Base-by-base conservation (phyloP, 257 asterid species). In the Mentha longifolia region DNA sequence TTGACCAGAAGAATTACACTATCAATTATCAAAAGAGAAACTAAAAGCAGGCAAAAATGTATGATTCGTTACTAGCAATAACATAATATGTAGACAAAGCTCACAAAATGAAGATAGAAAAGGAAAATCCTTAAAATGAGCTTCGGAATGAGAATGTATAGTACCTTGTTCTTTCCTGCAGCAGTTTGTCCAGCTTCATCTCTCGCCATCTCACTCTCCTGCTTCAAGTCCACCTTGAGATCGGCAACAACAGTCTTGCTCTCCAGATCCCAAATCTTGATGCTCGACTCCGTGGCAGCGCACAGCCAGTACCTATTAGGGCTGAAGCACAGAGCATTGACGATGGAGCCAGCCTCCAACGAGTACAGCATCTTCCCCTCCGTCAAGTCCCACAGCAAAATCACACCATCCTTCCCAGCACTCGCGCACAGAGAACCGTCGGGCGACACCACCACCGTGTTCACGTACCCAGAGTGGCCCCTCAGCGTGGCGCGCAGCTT, bases 241-340 rank as follows among this genome's bases (percentile, higher is more conserved):
- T 91, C 97, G 4, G 84, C 83, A 17, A 91, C 91, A 22, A 89
- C 78, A 47, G 78, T 84, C 89, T 89, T 89, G 77, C 96, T 91
- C 90, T 91, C 97, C 83, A 89, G 79, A 75, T 89, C 96, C 97
- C 97, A 91, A 58, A 91, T 84, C 91, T 85, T 91, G 64, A 91
- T 91, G 25, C 92, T 69, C 2, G 85, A 22, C 80, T 89, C 95
- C 0, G 97, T 89, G 0, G 97, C 97, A 2, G 97, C 96, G 37
- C 96, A 91, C 0, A 91, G 84, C 97, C 97, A 91, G 69, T 91
- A 89, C 89, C 95, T 83, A 16, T 87, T 91, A 5, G 97, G 97
- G 67, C 96, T 89, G 62, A 91, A 91, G 74, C 95, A 87, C 5
- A 91, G 68, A 0, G 97, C 73, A 55, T 91, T 92, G 10, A 91